phyloP scores from a whole-genome alignment of 2,329 filamentous ascomycete species.

The Erysiphe pulchra region DNA sequence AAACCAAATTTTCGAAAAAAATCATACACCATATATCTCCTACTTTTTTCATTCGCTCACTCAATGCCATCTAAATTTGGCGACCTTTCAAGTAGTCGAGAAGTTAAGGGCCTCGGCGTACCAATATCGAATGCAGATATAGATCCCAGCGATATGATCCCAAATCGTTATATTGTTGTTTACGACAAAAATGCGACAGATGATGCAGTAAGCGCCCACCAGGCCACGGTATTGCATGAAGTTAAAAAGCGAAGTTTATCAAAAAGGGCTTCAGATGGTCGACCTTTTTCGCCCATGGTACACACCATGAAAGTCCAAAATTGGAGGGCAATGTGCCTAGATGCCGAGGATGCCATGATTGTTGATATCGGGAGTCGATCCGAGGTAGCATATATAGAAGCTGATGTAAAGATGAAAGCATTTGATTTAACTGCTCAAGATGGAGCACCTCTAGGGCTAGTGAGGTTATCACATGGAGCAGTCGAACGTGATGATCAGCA shows the following conservation, averaged over 20 bases:
- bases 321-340: slow-evolving; percentile 27
- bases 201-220: slow-evolving; percentile 22
- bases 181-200: slow-evolving; percentile 29
- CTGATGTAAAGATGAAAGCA: slow-evolving; percentile 22
- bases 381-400: slow-evolving; percentile 24
- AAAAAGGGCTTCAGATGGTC: slow-evolving; percentile 23
- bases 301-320: slow-evolving; percentile 20
- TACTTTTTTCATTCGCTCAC: slow-evolving; percentile 1
- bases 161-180: slow-evolving; percentile 36
- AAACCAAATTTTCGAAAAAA: neutral
- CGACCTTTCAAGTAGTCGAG: neutral
- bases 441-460: slow-evolving; percentile 19
- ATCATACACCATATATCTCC: neutral
- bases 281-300: slow-evolving; percentile 16
- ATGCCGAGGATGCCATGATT: slow-evolving; percentile 25
- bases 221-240: slow-evolving; percentile 20
- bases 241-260: slow-evolving; percentile 30
- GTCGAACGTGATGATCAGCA: slow-evolving; percentile 2
- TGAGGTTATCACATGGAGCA: slow-evolving; percentile 11
- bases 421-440: slow-evolving; percentile 22
- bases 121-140: slow-evolving; percentile 25
- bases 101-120: slow-evolving; percentile 14
- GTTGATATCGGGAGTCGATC: slow-evolving; percentile 21
- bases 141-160: slow-evolving; percentile 27
- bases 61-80: slow-evolving; percentile 2